Evolutionary conservation across 345 rosid genomes (phyloP).

Genomic region (Aurinia saxatilis): DNA sequence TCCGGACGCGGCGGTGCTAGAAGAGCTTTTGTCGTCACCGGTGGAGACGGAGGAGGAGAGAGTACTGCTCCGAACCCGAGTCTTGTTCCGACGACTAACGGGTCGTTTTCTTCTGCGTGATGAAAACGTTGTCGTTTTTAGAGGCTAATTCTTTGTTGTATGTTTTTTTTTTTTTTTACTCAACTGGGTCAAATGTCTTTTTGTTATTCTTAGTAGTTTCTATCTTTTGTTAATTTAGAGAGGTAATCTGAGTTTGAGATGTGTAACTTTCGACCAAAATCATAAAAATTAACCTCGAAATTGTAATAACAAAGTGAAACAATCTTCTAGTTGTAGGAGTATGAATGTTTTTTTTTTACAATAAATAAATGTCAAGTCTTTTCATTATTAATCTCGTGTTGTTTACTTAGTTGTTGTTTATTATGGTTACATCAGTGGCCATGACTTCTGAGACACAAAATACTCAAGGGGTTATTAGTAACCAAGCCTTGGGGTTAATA

Average conservation of each 20-base stretch:
- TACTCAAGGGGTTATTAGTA: no score
- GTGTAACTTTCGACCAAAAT: conserved; percentile 1
- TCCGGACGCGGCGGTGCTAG: conserved; percentile 36
- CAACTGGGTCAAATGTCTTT: background rate
- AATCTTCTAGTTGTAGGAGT: background rate
- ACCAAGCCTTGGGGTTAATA: no score
- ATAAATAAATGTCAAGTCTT: no score
- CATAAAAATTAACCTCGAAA: background rate
- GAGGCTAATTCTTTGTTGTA: conserved; percentile 1
- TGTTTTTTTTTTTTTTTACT: background rate
- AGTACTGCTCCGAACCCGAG: background rate
- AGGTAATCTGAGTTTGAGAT: background rate
- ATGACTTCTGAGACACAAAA: no score
- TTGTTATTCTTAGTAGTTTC: background rate
- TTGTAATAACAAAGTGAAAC: background rate
- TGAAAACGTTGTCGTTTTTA: conserved; percentile 5
- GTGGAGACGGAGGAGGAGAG: background rate
- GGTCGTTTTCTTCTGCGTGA: conserved; percentile 16
- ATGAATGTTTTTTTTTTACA: background rate
- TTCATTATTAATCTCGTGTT: no score
- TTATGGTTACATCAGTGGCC: no score
- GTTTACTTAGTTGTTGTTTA: no score
- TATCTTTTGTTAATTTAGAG: conserved; percentile 6
- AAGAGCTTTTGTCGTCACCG: background rate
- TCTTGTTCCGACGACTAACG: conserved; percentile 10